These are phyloP conservation scores for Balakata baccata DNA, from an alignment of 345 rosid genomes.

Conservation along the genomic window DNA sequence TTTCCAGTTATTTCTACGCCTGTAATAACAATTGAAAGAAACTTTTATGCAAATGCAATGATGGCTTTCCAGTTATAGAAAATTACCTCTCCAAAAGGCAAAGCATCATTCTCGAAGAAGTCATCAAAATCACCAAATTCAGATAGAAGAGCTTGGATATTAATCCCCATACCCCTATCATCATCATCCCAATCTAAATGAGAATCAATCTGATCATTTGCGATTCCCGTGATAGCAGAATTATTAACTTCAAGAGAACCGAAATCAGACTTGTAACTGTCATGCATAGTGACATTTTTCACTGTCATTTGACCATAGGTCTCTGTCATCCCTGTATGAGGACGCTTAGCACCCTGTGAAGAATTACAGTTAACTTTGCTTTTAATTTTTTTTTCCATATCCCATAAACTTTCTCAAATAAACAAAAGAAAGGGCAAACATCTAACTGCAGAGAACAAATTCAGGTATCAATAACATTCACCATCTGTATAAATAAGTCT, in stretches of 20 bases:
- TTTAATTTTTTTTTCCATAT: not conserved
- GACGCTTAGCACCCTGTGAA: conserved; percentile 81
- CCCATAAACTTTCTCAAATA: not conserved
- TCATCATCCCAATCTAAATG: conserved; percentile 94
- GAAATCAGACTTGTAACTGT: conserved; percentile 48
- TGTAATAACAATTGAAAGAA: not conserved
- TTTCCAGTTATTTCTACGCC: not conserved
- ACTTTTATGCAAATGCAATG: conserved; percentile 1
- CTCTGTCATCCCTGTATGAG: conserved; percentile 62
- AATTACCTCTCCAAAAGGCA: conserved; percentile 98
- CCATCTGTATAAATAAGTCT: conserved; percentile 6
- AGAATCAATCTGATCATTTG: conserved; percentile 67
- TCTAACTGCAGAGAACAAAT: not conserved
- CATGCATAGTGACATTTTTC: conserved; percentile 44
- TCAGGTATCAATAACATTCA: not conserved
- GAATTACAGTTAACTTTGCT: not conserved
- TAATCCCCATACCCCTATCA: conserved; percentile 81
- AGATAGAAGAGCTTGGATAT: conserved; percentile 93
- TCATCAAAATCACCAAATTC: conserved; percentile 99
- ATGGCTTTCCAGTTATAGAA: conserved; percentile 11
- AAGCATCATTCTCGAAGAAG: conserved; percentile 84
- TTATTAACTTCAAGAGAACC: conserved; percentile 53
- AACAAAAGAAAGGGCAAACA: not conserved
- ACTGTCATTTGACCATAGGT: conserved; percentile 59
- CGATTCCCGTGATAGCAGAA: conserved; percentile 58